phyloP scores from a whole-genome alignment of 352 stramenopile genomes.

The Pythium brassicae region DNA sequence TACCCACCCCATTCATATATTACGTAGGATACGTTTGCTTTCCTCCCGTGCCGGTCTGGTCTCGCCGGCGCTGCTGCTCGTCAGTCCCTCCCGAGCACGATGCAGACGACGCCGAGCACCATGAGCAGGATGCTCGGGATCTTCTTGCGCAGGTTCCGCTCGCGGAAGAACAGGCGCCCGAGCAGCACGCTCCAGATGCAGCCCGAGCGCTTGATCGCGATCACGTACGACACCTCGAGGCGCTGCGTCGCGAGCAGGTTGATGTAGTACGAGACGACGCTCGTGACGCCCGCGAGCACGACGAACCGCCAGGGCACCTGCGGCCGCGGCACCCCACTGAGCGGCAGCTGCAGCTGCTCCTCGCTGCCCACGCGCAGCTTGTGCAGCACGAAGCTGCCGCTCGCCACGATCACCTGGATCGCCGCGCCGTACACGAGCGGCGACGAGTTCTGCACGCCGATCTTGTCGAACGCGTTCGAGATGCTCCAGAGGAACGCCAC shows the following conservation, averaged over 20 bases:
- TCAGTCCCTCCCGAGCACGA: slow-evolving; percentile 62
- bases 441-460: slow-evolving; percentile 76
- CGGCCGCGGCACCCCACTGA: slow-evolving; percentile 31
- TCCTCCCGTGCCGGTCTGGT: too few species aligned
- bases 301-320: slow-evolving; percentile 75
- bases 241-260: slow-evolving; percentile 76
- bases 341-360: slow-evolving; percentile 58
- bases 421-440: slow-evolving; percentile 65
- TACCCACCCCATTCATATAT: neutral
- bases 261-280: slow-evolving; percentile 81
- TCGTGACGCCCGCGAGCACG: slow-evolving; percentile 57
- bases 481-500: slow-evolving; percentile 83
- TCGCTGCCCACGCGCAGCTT: slow-evolving; percentile 49
- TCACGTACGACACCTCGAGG: slow-evolving; percentile 81
- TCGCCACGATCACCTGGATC: slow-evolving; percentile 67
- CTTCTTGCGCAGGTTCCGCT: slow-evolving; percentile 71
- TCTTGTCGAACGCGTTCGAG: slow-evolving; percentile 83
- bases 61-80: too few species aligned
- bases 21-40: neutral
- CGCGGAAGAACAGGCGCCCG: slow-evolving; percentile 67
- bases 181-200: slow-evolving; percentile 83
- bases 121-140: slow-evolving; percentile 80
- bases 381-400: slow-evolving; percentile 56
- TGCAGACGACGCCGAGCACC: slow-evolving; percentile 73
- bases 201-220: slow-evolving; percentile 79